These are phyloP conservation scores for Crucihimalaya himalaica DNA, from an alignment of 345 rosid genomes.

Conservation along the genomic window DNA sequence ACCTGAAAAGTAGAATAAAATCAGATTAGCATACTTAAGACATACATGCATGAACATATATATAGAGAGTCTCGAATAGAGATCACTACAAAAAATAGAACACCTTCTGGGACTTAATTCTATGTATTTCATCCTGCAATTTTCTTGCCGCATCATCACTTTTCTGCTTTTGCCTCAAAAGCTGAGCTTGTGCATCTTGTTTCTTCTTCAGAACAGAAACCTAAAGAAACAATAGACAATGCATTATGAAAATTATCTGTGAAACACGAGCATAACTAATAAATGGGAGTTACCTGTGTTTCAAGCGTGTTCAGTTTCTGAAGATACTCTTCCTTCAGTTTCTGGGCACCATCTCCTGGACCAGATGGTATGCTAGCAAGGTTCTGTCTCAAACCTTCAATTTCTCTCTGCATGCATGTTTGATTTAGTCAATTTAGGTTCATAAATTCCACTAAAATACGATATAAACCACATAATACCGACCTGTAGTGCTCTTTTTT, in stretches of 20 bases:
- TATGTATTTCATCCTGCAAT: constrained; percentile 88
- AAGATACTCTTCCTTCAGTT: constrained; percentile 79
- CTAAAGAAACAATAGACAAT: constrained; percentile 41
- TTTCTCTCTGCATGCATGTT: constrained; percentile 72
- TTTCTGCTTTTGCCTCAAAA: constrained; percentile 93
- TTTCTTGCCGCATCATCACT: constrained; percentile 87
- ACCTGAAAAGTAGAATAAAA: constrained; percentile 49
- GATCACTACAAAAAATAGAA: background rate
- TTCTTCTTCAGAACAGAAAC: constrained; percentile 87
- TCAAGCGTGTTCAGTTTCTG: constrained; percentile 89
- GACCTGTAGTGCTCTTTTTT: constrained; percentile 82
- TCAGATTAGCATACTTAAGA: constrained; percentile 10
- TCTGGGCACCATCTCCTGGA: constrained; percentile 82
- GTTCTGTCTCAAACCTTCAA: constrained; percentile 71
- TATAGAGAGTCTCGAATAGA: background rate
- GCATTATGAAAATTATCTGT: constrained; percentile 6
- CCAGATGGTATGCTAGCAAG: constrained; percentile 71
- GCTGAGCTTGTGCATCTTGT: constrained; percentile 96
- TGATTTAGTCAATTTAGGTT: constrained; percentile 1
- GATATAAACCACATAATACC: constrained; percentile 22
- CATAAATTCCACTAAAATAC: constrained; percentile 5
- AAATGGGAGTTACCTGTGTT: constrained; percentile 62
- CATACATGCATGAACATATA: background rate
- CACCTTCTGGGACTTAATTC: constrained; percentile 88
- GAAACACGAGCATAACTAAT: background rate